Evolutionary conservation across 176 grass and related monocot genomes (phyloP).

Genomic region (Juncus effusus): DNA sequence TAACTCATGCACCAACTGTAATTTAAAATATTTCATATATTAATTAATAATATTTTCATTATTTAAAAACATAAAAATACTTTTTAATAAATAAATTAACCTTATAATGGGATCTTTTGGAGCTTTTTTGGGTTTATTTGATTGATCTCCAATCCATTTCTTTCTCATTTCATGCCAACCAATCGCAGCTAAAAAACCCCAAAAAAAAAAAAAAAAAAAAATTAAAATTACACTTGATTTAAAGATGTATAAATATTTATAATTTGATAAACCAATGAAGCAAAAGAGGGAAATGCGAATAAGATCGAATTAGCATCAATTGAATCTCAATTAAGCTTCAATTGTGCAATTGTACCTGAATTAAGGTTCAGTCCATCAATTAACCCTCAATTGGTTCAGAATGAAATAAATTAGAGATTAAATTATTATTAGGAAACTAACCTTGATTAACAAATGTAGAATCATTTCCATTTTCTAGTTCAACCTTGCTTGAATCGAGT

Average conservation of each 20-base stretch:
- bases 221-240: background rate
- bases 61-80: slow-evolving; percentile 1
- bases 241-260: too few species aligned
- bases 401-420: background rate
- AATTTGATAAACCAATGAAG: too few species aligned
- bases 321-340: background rate
- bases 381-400: background rate
- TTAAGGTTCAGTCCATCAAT: background rate
- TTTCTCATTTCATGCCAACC: slow-evolving; percentile 75
- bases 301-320: too few species aligned
- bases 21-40: background rate
- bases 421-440: slow-evolving; percentile 4
- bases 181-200: slow-evolving; percentile 49
- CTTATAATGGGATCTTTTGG: slow-evolving; percentile 73
- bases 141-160: slow-evolving; percentile 68
- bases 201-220: background rate
- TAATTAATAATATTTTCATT: background rate
- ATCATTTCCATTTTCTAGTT: slow-evolving; percentile 41
- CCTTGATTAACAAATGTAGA: slow-evolving; percentile 72
- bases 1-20: slow-evolving; percentile 75
- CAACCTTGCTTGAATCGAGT: slow-evolving; percentile 48
- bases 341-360: background rate
- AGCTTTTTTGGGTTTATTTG: slow-evolving; percentile 37
- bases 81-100: slow-evolving; percentile 25
- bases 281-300: too few species aligned